Base-by-base conservation (phyloP, 2,329 filamentous ascomycete species). In the Paecilomyces sp. region DNA sequence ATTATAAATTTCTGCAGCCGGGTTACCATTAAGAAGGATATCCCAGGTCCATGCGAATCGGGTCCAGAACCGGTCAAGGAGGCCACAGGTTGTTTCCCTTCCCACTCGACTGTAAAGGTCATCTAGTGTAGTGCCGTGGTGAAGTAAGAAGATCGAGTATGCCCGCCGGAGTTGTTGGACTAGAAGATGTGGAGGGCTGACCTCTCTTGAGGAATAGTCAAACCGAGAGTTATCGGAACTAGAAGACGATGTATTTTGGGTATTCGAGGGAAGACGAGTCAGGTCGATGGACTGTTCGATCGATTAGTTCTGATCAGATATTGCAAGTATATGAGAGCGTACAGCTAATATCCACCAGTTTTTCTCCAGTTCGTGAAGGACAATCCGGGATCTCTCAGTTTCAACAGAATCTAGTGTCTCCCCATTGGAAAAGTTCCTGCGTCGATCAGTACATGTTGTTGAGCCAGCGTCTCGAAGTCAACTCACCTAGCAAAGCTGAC, bases 261-360 rank as follows among this genome's bases (percentile, higher is more conserved):
- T 69, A 58, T 80, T 78, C 25, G 82, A 79, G 22, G 88, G 87
- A 3, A 92, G 79, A 60, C 87, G 87, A 28, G 91, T 96, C 41
- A 96, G 81, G 70, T 94, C 88, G 70, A 97, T 85, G 55, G 88
- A 91, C 88, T 92, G 60, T 56, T 54, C 67, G 64, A 55, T 33
- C 56, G 34, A 59, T 62, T 59, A 58, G 60, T 57, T 55, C 22
- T 54, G 57, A 41, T 9, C n/a, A 24, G 51, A 54, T 18, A 56
- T 12, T 22, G 30, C 15, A 7, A 55, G 41, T 18, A 33, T 15
- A 52, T 30, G 41, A 8, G 52, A 25, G 50, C 57, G 77, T 80
- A 95, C 92, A 62, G 91, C 92, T 61, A 97, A 79, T 63, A 97
- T 87, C 95, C 95, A 99, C 94, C 94, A 99, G 31, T 90, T 90